phyloP scores from a whole-genome alignment of 1,284 basidiomycete genomes.

The Irpex rosettiformis region DNA sequence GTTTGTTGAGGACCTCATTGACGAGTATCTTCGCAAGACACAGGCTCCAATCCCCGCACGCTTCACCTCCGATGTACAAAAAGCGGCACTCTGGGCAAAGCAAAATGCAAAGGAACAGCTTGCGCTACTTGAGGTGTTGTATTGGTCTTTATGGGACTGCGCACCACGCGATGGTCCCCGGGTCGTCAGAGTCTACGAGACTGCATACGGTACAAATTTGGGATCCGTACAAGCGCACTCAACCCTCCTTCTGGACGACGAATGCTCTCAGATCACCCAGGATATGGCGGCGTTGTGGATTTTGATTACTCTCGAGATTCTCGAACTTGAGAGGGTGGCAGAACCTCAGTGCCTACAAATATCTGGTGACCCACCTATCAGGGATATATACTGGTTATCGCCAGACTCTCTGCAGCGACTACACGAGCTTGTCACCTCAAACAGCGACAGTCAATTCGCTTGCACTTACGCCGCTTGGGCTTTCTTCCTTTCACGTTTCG shows the following conservation, averaged over 20 bases:
- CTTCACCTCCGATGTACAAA: constrained; percentile 51
- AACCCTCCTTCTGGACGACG: constrained; percentile 70
- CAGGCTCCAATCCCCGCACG: constrained; percentile 49
- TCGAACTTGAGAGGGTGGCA: constrained; percentile 76
- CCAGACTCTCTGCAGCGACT: constrained; percentile 54
- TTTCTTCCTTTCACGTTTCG: constrained; percentile 66
- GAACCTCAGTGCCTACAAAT: constrained; percentile 53
- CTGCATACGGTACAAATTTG: constrained; percentile 63
- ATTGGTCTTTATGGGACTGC: constrained; percentile 83
- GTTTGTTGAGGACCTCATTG: constrained; percentile 55
- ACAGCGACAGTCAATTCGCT: constrained; percentile 57
- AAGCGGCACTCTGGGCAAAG: constrained; percentile 73
- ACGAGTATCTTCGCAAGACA: constrained; percentile 56
- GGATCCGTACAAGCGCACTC: constrained; percentile 66
- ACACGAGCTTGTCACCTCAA: constrained; percentile 60
- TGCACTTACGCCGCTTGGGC: constrained; percentile 78
- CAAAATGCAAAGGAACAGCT: constrained; percentile 80
- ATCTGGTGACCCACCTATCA: constrained; percentile 42
- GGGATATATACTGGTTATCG: constrained; percentile 53
- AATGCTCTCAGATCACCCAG: constrained; percentile 59
- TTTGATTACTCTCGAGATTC: constrained; percentile 73
- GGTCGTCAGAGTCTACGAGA: constrained; percentile 59
- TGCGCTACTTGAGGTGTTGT: constrained; percentile 77
- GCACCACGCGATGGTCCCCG: constrained; percentile 61
- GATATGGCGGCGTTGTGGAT: constrained; percentile 76